Base-by-base conservation (phyloP, 2,329 filamentous ascomycete species). In the Aspergillus udagawae region DNA sequence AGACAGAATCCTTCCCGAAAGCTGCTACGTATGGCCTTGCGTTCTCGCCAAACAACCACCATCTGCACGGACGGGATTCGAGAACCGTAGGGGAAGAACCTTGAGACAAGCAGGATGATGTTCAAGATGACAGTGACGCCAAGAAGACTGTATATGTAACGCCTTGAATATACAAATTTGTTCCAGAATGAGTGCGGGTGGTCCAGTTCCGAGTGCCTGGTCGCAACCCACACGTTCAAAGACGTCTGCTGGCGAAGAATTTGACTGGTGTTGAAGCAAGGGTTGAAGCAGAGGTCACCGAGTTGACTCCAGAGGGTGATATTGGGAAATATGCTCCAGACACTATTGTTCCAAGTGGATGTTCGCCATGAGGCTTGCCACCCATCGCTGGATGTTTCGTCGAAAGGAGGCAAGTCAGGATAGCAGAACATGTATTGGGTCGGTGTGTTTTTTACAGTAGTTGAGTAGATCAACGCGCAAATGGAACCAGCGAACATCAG, bases 381-480 rank as follows among this genome's bases (percentile, higher is more conserved):
- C 2, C 68, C 69, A 48, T 72, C 67, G 28, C 51, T 70, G 3
- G 61, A 61, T 1, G 62, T 59, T 10, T 59, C 50, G 2, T 59
- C 27, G n/a, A 50, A 54, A 9, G 70, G 68, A 4, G 65, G 60
- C 1, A 70, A 21, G 17, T 62, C 62, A 2, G 70, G 66, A 47
- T 64, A 69, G 51, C 70, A 72, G 57, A 72, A 72, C 58, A 68
- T 69, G 59, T 68, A 72, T 49, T 72, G 70, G 1, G 38, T 54
- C 0, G 66, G 60, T 1, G 51, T 61, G 7, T 65, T 59, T 10
- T 58, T 55, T 10, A 59, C 27, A 6, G 47, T 59, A 1, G 61
- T 59, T 7, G 64, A 67, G 53, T 70, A 67, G 12, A 71, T 38
- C 2, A 72, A 55, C 0, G 64, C 66, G 29, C 67, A 70, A 7